Evolutionary conservation across 2,329 filamentous ascomycete genomes (phyloP).

Genomic region (Coccinonectria pachysandricola): DNA sequence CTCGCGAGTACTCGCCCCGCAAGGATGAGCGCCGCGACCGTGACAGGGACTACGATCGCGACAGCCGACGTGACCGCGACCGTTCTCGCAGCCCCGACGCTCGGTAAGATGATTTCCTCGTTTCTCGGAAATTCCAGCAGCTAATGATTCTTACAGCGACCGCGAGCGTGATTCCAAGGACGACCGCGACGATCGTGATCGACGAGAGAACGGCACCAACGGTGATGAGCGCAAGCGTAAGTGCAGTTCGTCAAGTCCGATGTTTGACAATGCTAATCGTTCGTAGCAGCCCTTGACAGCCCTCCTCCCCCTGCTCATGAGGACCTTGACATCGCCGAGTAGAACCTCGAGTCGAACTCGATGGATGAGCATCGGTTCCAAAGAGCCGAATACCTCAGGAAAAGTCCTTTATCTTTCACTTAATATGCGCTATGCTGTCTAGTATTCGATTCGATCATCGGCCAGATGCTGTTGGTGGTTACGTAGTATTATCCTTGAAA

Average conservation of each 20-base stretch:
- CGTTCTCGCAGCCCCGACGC: conserved; percentile 62
- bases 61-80: conserved; percentile 65
- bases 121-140: not conserved
- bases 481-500: too few species aligned
- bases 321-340: conserved; percentile 91
- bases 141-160: conserved; percentile 28
- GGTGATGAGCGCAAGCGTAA: conserved; percentile 86
- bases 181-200: conserved; percentile 62
- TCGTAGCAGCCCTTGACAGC: conserved; percentile 53
- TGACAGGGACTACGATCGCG: conserved; percentile 68
- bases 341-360: conserved; percentile 16
- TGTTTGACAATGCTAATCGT: conserved; percentile 11
- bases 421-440: too few species aligned
- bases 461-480: too few species aligned
- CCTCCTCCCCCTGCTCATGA: conserved; percentile 79
- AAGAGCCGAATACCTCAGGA: conserved; percentile 10
- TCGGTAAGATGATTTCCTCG: conserved; percentile 31
- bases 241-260: conserved; percentile 9
- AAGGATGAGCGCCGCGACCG: conserved; percentile 80
- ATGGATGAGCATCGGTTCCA: too few species aligned
- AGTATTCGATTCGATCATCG: too few species aligned
- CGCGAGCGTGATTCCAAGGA: conserved; percentile 49
- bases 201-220: conserved; percentile 68
- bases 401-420: conserved; percentile 14
- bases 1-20: conserved; percentile 73